Evolutionary conservation across 805 yeast genomes (phyloP).

Genomic region (Ogataea glucozyma): DNA sequence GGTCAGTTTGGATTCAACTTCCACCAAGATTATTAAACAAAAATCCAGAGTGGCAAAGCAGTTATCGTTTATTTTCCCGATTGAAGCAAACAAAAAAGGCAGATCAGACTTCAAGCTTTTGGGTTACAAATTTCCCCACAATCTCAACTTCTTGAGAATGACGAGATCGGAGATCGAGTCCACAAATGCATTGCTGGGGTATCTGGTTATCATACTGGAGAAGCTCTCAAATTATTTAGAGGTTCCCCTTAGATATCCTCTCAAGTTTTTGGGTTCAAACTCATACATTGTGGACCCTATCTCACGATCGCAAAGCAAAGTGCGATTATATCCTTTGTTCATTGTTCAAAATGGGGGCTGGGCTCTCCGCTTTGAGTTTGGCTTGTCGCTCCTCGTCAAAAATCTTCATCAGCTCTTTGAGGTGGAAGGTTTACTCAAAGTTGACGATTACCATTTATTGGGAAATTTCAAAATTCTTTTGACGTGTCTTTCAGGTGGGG

Average conservation of each 20-base stretch:
- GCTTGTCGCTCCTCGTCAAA: slow-evolving; percentile 45
- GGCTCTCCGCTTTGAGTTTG: slow-evolving; percentile 50
- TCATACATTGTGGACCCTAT: slow-evolving; percentile 52
- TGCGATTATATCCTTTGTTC: slow-evolving; percentile 50
- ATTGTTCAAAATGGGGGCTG: slow-evolving; percentile 41
- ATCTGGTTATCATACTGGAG: slow-evolving; percentile 43
- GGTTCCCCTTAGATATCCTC: slow-evolving; percentile 50
- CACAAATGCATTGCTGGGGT: slow-evolving; percentile 51
- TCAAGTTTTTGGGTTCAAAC: slow-evolving; percentile 47
- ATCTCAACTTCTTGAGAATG: slow-evolving; percentile 20
- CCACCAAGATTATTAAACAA: slow-evolving; percentile 18
- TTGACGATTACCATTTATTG: slow-evolving; percentile 35
- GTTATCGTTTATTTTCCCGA: slow-evolving; percentile 35
- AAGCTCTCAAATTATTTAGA: slow-evolving; percentile 43
- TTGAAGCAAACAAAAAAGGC: slow-evolving; percentile 24
- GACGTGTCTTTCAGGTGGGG: slow-evolving; percentile 31
- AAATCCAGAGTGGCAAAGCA: slow-evolving; percentile 29
- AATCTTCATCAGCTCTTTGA: slow-evolving; percentile 47
- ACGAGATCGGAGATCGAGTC: slow-evolving; percentile 38
- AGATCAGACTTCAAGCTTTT: slow-evolving; percentile 32
- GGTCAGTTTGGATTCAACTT: slow-evolving; percentile 16
- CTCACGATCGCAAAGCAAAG: slow-evolving; percentile 36
- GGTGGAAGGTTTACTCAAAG: slow-evolving; percentile 29
- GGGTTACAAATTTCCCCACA: slow-evolving; percentile 33
- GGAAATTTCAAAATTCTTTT: slow-evolving; percentile 38